Evolutionary conservation across 352 stramenopile genomes (phyloP).

Genomic region (Globisporangium perplexum): DNA sequence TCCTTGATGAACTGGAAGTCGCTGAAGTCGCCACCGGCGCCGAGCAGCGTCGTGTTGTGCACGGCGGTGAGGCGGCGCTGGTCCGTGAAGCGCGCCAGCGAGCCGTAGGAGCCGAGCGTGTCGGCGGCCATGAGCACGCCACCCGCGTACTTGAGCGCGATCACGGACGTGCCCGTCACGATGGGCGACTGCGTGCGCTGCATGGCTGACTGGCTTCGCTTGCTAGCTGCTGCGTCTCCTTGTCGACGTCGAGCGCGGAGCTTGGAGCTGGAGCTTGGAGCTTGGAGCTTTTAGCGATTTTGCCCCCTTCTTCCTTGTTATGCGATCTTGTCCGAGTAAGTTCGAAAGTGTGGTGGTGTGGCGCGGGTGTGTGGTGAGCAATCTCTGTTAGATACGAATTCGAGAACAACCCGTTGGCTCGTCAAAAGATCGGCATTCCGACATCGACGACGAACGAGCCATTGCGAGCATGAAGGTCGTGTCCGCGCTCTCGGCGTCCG

Average conservation of each 20-base stretch:
- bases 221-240: conserved; percentile 3
- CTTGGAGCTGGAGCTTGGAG: not conserved
- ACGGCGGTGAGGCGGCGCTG: conserved; percentile 82
- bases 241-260: not conserved
- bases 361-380: not conserved
- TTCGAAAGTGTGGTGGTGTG: not conserved
- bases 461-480: conserved; percentile 47
- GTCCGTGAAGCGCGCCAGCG: conserved; percentile 96
- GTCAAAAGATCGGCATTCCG: not conserved
- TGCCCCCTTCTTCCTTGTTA: not conserved
- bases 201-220: conserved; percentile 17
- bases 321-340: conserved; percentile 8
- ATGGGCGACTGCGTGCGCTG: conserved; percentile 92
- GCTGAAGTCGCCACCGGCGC: conserved; percentile 95
- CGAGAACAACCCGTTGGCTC: not conserved
- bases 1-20: conserved; percentile 97
- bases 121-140: conserved; percentile 98
- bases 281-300: conserved; percentile 14
- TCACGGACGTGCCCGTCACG: conserved; percentile 97
- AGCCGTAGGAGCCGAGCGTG: conserved; percentile 97
- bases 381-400: not conserved
- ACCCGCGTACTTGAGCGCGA: conserved; percentile 93
- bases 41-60: conserved; percentile 93
- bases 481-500: conserved; percentile 30
- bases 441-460: not conserved